These are phyloP conservation scores for Gardenia jasminoides DNA, from an alignment of 257 asterid genomes.

Conservation along the genomic window DNA sequence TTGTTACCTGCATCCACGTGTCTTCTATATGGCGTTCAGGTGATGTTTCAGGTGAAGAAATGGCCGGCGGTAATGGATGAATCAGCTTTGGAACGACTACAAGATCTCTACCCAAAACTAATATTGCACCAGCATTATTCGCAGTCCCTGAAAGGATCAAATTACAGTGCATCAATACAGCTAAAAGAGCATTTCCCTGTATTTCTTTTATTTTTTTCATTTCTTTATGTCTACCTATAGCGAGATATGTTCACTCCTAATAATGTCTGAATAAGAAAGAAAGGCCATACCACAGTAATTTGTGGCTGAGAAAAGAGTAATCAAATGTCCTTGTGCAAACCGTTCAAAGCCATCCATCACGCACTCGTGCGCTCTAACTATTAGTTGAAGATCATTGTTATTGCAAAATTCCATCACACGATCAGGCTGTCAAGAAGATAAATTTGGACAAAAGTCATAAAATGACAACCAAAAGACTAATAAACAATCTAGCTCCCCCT, in stretches of 20 bases:
- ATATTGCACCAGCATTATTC: slow-evolving; percentile 96
- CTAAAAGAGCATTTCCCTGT: background rate
- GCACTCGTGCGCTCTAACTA: slow-evolving; percentile 97
- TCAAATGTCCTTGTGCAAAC: slow-evolving; percentile 98
- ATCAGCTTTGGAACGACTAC: slow-evolving; percentile 95
- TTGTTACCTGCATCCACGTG: slow-evolving; percentile 94
- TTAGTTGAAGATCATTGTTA: slow-evolving; percentile 93
- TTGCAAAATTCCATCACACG: slow-evolving; percentile 98
- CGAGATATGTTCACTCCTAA: background rate
- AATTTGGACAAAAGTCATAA: slow-evolving; percentile 6
- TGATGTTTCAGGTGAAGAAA: slow-evolving; percentile 86
- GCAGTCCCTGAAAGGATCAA: slow-evolving; percentile 65
- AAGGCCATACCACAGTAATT: slow-evolving; percentile 86
- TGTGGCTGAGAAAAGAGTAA: slow-evolving; percentile 96
- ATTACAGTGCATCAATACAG: background rate
- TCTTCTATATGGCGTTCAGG: slow-evolving; percentile 82
- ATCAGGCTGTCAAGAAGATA: slow-evolving; percentile 68
- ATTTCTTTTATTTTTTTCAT: background rate
- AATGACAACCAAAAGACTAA: background rate
- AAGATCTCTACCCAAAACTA: slow-evolving; percentile 97
- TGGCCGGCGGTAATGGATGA: slow-evolving; percentile 90
- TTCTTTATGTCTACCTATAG: background rate
- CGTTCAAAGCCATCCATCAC: slow-evolving; percentile 99
- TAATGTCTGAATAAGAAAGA: background rate
- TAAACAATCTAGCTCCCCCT: background rate